phyloP scores from a whole-genome alignment of 306 rosid genomes.

The Corylus americana region DNA sequence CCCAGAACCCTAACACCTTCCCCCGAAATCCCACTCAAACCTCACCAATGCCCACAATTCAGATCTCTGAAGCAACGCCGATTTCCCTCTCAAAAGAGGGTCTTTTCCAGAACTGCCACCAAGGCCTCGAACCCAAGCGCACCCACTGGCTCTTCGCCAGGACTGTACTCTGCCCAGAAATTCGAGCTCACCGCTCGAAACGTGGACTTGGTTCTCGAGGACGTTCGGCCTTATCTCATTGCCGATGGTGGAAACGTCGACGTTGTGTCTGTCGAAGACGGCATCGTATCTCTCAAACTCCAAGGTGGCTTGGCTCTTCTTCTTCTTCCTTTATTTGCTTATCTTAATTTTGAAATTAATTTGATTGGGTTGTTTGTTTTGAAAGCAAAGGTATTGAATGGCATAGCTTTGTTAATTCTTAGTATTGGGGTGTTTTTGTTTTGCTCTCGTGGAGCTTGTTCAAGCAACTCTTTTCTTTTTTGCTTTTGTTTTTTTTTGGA shows the following conservation, averaged over 20 bases:
- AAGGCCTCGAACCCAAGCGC: conserved; percentile 45
- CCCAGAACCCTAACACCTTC: conserved; percentile 28
- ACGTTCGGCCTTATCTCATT: conserved; percentile 90
- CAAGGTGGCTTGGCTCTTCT: conserved; percentile 43
- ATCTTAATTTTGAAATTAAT: background rate
- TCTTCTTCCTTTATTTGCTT: background rate
- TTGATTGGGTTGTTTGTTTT: background rate
- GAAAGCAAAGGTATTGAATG: background rate
- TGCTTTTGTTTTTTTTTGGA: too few relatives aligned
- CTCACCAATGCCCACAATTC: conserved; percentile 21
- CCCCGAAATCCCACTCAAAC: conserved; percentile 4
- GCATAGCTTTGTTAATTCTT: background rate
- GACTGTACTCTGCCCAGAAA: conserved; percentile 76
- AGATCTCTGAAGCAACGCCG: conserved; percentile 1
- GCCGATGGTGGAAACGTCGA: conserved; percentile 95
- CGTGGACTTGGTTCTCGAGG: conserved; percentile 88
- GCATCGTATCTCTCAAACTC: conserved; percentile 81
- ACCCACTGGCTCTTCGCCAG: conserved; percentile 47
- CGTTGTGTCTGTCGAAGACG: conserved; percentile 78
- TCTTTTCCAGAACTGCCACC: conserved; percentile 24
- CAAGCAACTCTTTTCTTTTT: too few relatives aligned
- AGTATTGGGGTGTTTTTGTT: background rate
- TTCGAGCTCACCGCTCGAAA: conserved; percentile 68
- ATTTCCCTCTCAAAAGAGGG: conserved; percentile 7
- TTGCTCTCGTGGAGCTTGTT: background rate